Evolutionary conservation across 1,284 basidiomycete genomes (phyloP).

Genomic region (Heterobasidion annosum): DNA sequence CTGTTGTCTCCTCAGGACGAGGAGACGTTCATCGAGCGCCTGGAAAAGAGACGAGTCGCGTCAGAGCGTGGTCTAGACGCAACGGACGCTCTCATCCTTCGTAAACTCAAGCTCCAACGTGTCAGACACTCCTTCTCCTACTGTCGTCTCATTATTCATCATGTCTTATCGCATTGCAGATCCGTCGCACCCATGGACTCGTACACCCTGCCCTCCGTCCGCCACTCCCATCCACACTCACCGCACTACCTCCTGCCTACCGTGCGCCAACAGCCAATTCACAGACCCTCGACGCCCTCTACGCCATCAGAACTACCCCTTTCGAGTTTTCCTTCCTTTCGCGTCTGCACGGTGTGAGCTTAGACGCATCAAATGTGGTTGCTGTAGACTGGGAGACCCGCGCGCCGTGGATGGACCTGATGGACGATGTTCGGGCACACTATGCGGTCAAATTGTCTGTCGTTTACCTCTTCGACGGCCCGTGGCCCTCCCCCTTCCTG

Average conservation of each 20-base stretch:
- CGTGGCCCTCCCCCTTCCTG: not conserved
- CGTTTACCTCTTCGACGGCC: not conserved
- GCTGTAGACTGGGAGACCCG: constrained; percentile 63
- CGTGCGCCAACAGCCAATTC: constrained; percentile 20
- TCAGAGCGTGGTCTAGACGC: constrained; percentile 6
- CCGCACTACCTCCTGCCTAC: constrained; percentile 11
- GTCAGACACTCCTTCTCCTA: constrained; percentile 21
- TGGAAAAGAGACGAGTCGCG: constrained; percentile 4
- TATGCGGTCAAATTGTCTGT: constrained; percentile 49
- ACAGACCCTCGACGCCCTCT: constrained; percentile 43
- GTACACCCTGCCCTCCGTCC: constrained; percentile 9
- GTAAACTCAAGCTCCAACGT: constrained; percentile 37
- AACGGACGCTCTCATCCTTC: constrained; percentile 27
- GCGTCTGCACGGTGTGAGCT: constrained; percentile 36
- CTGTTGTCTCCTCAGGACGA: constrained; percentile 9
- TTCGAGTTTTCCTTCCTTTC: constrained; percentile 57
- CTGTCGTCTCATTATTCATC: not conserved
- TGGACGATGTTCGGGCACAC: constrained; percentile 62
- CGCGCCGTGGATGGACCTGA: constrained; percentile 65
- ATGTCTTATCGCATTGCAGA: not conserved
- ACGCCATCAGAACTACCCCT: constrained; percentile 47
- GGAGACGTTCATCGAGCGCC: not conserved
- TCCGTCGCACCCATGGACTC: constrained; percentile 6
- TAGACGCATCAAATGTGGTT: constrained; percentile 19
- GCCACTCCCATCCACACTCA: constrained; percentile 5